Evolutionary conservation across 495 filamentous ascomycete species (phyloP), one percentile per base, ranked within the genome.

Genomic region (Podospora didyma): DNA sequence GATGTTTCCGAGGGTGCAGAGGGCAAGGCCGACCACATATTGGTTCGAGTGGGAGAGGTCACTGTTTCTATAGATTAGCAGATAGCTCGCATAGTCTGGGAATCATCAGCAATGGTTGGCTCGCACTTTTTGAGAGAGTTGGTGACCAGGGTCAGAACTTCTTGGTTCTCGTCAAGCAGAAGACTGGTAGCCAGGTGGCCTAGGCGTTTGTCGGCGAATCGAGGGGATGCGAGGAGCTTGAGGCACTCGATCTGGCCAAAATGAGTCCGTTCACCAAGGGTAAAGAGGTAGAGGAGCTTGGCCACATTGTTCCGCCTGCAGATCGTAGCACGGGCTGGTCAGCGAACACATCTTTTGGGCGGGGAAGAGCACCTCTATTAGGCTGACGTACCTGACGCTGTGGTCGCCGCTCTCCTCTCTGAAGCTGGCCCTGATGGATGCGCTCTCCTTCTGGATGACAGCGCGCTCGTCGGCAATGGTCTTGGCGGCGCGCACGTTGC

Each of bases 201-300:
- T 66, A 98, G 73, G 42, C 94, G 86, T 77, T 98, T 98, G 80
- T 98, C 94, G 61, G 95, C 94, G 70, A 98, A 98, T 39, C 92
- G 89, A 57, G 95, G 92, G 11, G 95, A 97, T 53, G 94, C 94
- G 17, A 98, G 83, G 45, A 98, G 81, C 74, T 97, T 98, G 68
- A 98, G 81, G 73, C 94, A 98, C 86, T 98, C 94, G 73, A 98
- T 97, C 78, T 98, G 94, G 51, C 94, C 94, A 69, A 98, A 98
- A 76, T 98, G 94, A 57, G 94, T 98, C 56, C 94, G 83, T 72
- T 98, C 94, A 54, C 94, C 94, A n/a, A 98, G 83, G 2, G 94
- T 98, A 71, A 98, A 98, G 51, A 98, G 89, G 66, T 98, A 98
- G 39, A 98, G 81, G 19, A 98, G 83, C 71, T 98, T 98, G 59